Evolutionary conservation across 495 filamentous ascomycete genomes (phyloP), one percentile per base, ranked within the genome.

Genomic region (Haplographium delicatum): DNA sequence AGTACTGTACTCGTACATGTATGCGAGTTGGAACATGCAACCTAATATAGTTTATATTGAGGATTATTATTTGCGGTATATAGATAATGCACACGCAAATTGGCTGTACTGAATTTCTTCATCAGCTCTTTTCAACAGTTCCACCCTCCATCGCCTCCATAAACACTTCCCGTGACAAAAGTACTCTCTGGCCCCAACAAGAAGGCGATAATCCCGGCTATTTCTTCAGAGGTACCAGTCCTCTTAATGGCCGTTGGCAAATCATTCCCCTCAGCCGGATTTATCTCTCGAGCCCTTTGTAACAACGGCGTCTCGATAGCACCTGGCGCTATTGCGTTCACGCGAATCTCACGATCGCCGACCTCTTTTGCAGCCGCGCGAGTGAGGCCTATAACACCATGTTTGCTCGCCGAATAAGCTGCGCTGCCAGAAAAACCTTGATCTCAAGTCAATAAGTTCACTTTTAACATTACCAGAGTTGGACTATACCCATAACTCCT

Each of bases 291-390:
- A 2, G 57, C 51, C 23, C 43, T 40, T 15, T 30, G 16, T 18
- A 59, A 34, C 11, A 59, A 20, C 16, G 58, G 58, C 2, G 58
- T 61, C 18, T 59, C 46, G 28, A 68, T 65, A 22, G 60, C 70
- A 5, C 76, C 79, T 19, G 79, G 77, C 5, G 74, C 71, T 25
- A 82, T 69, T 8, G 74, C 71, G 56, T 82, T 82, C 1, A 77
- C 72, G 5, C 76, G 63, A 20, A 81, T 72, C 11, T 71, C 71
- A 28, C 67, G 66, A 6, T 68, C 62, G 0, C 75, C 79, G 23
- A 81, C 61, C 49, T 82, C 79, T 49, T 77, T 62, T 6, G 78
- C 79, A 47, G 80, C 69, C 41, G 66, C 70, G 47, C 78, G 76
- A 8, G 72, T 73, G 49, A 82, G 72, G 7, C 76, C 78, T 16